Evolutionary conservation across 108 stramenopile genomes (phyloP), one percentile per base, ranked within the genome.

Genomic region (Nannochloropsis gaditana): DNA sequence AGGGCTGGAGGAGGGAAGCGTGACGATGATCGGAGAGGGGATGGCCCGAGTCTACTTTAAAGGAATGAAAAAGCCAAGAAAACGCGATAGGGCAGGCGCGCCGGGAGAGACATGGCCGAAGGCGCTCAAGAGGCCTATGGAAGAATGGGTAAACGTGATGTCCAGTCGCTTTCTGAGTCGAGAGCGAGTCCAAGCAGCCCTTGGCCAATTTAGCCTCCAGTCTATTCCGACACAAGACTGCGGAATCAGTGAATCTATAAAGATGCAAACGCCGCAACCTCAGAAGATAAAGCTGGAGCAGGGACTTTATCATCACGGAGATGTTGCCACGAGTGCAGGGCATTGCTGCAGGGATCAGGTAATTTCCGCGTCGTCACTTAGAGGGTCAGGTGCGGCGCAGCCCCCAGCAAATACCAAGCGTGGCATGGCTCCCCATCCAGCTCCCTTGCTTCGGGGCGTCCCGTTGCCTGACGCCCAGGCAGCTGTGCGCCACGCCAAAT

Each of bases 61-160:
- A 80, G 59, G 59, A n/a, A 15, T 73, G 19, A 73, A 8, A 73
- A 15, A 73, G 59, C 2, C 59, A n/a, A 73, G n/a, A n/a, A 73
- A 73, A n/a, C 59, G 59, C 19, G n/a, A n/a, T n/a, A 1, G 4
- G 59, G 59, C 59, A 15, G 59, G 59, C 15, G 59, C 15, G n/a
- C 5, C 8, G 1, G 59, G n/a, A 73, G 59, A 73, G 4, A 8
- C n/a, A 1, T n/a, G 59, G 8, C 59, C 59, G 59, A 73, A 73
- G 59, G 87, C 80, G 6, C 83, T 80, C 45, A 84, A 83, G 41
- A 80, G 45, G 41, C 83, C 83, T 41, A 43, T 84, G 19, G 87
- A 87, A 44, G 87, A 87, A 80, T 87, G 87, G 87, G 84, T 87
- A 43, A 83, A 84, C 45, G 44, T 87, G 17, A 50, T 43, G 45